Conservation (phyloP, 768 basidiomycete species). For the Calvatia gigantea region DNA sequence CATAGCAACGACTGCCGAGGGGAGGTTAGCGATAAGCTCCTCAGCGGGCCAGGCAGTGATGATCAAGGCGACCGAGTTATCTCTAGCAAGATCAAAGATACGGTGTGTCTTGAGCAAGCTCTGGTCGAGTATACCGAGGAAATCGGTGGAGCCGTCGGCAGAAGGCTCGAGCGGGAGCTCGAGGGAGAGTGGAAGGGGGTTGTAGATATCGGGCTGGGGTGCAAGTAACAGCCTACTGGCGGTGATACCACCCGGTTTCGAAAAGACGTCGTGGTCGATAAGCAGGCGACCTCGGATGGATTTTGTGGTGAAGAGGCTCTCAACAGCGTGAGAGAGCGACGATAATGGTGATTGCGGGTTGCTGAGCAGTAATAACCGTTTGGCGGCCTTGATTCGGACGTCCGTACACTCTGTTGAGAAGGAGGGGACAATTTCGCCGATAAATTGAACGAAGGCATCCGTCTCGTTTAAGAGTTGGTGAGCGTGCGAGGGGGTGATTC, state of each 20-base stretch:
- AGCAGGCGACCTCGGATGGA: constrained; percentile 58
- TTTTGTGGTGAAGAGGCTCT: constrained; percentile 52
- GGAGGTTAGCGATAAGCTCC: constrained; percentile 71
- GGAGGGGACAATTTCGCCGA: constrained; percentile 27
- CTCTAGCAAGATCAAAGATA: constrained; percentile 62
- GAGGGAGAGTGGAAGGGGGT: constrained; percentile 49
- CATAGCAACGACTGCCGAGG: constrained; percentile 40
- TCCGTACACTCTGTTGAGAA: constrained; percentile 12
- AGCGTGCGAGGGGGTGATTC: constrained; percentile 53
- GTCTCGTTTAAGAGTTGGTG: constrained; percentile 46
- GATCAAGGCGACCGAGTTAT: constrained; percentile 68
- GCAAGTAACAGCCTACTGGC: constrained; percentile 69
- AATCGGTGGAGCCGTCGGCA: constrained; percentile 54
- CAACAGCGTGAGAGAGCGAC: constrained; percentile 51
- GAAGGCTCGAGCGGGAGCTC: constrained; percentile 51
- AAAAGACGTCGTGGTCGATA: constrained; percentile 72
- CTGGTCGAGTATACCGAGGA: constrained; percentile 73
- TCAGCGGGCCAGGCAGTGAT: constrained; percentile 70
- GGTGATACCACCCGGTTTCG: constrained; percentile 66
- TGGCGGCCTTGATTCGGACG: constrained; percentile 34
- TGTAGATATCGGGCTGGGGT: constrained; percentile 32
- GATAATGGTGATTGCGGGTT: constrained; percentile 54
- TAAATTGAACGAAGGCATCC: constrained; percentile 41
- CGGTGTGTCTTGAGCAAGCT: constrained; percentile 76
- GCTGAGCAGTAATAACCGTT: constrained; percentile 66